phyloP scores from a whole-genome alignment of 805 yeast species.

The Ascoidea rubescens region DNA sequence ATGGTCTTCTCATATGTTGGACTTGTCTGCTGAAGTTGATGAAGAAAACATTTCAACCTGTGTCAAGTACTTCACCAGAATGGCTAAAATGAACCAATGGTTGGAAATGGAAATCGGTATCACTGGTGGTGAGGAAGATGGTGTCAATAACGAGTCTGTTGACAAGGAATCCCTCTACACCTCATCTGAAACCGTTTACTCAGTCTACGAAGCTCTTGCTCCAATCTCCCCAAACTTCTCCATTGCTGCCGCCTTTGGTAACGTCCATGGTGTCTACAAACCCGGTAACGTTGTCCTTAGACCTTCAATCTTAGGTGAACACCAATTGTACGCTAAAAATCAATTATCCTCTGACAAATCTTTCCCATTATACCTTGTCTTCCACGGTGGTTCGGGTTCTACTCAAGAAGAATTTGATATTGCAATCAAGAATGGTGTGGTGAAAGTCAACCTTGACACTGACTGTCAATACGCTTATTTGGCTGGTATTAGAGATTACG shows the following conservation, averaged over 20 bases:
- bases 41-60: conserved; percentile 91
- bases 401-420: conserved; percentile 80
- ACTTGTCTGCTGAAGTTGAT: conserved; percentile 91
- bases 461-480: conserved; percentile 98
- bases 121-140: conserved; percentile 99
- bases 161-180: conserved; percentile 84
- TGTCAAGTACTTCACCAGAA: conserved; percentile 88
- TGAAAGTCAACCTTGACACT: conserved; percentile 97
- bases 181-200: conserved; percentile 85
- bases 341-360: not conserved
- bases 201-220: conserved; percentile 78
- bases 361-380: conserved; percentile 86
- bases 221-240: conserved; percentile 97
- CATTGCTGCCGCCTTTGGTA: conserved; percentile 99
- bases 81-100: conserved; percentile 92
- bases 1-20: conserved; percentile 98
- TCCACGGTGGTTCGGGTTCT: conserved; percentile 99
- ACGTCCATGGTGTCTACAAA: conserved; percentile 99
- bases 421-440: conserved; percentile 90
- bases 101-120: conserved; percentile 99
- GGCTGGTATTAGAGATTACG: conserved; percentile 93
- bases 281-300: conserved; percentile 93
- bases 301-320: conserved; percentile 91
- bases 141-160: conserved; percentile 96
- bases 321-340: conserved; percentile 49